These are phyloP conservation scores for Colletotrichum cordylinicola DNA, from an alignment of 2,329 filamentous ascomycete species.

Conservation along the genomic window DNA sequence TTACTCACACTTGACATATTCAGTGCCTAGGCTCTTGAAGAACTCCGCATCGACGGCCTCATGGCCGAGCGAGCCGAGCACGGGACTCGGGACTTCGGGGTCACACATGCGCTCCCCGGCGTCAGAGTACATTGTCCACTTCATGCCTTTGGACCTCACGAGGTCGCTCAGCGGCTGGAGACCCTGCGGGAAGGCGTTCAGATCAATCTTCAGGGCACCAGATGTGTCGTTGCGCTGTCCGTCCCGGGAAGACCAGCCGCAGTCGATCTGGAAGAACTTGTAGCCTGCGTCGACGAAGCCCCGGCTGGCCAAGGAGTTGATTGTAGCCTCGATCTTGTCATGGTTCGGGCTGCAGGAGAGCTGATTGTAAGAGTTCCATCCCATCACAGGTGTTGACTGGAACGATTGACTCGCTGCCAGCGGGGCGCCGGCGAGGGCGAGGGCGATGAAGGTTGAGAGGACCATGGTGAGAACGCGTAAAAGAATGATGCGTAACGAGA, in stretches of 20 bases:
- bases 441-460: neutral
- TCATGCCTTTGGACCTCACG: neutral
- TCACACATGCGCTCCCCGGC: neutral
- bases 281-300: neutral
- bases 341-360: neutral
- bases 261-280: neutral
- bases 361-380: neutral
- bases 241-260: neutral
- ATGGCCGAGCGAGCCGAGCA: neutral
- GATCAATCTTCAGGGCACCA: neutral
- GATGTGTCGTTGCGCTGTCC: neutral
- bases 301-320: neutral
- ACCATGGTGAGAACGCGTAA: neutral
- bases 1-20: neutral
- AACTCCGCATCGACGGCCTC: neutral
- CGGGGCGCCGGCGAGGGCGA: neutral
- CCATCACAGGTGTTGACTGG: neutral
- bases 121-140: neutral
- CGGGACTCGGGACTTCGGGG: neutral
- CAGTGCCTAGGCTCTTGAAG: neutral
- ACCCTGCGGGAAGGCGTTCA: neutral
- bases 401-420: neutral
- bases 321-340: neutral
- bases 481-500: neutral
- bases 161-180: neutral